Base-by-base conservation (phyloP, 2,329 filamentous ascomycete genomes). In the Penicillium psychrosexuale region DNA sequence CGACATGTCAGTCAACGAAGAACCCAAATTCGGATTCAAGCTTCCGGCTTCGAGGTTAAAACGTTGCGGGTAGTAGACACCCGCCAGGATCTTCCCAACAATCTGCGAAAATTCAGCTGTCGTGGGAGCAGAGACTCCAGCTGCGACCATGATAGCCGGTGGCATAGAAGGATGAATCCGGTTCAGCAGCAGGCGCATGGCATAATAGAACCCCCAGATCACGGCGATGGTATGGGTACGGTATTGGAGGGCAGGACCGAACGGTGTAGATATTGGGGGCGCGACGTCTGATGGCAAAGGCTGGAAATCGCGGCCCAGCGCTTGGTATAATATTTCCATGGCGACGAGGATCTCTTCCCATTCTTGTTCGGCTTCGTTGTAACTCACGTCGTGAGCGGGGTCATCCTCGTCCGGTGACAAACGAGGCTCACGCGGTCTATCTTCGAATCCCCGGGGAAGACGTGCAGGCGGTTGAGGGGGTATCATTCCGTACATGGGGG, bases 111-210 rank as follows among this genome's bases (percentile, higher is more conserved):
- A 89, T 0, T 76, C 76, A 3, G 81, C 83, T 0, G 93, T 97
- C 47, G 88, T 83, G 13, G 78, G 77, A 0, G 91, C 90, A 9
- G 89, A 85, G 60, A 95, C 81, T 8, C 87, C 88, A 0, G 91
- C 91, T 3, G 94, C 91, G 65, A 91, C 84, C 84, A 96, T 91
- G 34, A 91, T 89, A 8, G 92, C 86, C 0, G 93, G 91, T 0
- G 92, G 93, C 91, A 97, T 97, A 24, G 83, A 84, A 0, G 94
- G 94, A 63, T 97, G 92, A 1, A 86, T 81, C 33, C 94, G 83
- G 56, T 93, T 80, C n/a, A 94, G 81, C 51, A 92, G 82, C 54
- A 97, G 93, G 44, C 91, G 81, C 0, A 87, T 87, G 79, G 93
- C 90, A 72, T 96, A 89, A 70, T 90, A 92, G 61, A 92, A 88